phyloP scores from a whole-genome alignment of 257 asterid genomes.

The Capsicum pubescens region DNA sequence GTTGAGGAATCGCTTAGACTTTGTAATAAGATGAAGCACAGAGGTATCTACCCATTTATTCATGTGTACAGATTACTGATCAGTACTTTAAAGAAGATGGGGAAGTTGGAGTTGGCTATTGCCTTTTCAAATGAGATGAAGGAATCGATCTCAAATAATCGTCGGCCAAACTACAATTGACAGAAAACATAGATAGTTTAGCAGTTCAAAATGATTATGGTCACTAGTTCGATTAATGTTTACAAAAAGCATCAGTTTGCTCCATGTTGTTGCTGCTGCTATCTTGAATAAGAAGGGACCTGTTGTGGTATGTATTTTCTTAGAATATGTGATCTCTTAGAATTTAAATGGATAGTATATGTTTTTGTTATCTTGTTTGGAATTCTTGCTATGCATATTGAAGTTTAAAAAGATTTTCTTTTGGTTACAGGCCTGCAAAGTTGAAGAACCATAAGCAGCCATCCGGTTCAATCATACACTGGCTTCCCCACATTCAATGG shows the following conservation, averaged over 20 bases:
- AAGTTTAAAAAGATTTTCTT: background rate
- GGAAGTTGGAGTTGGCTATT: conserved; percentile 64
- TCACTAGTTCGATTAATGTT: background rate
- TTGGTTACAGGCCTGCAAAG: conserved; percentile 1
- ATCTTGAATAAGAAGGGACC: background rate
- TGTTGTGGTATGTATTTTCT: conserved; percentile 9
- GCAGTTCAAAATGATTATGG: background rate
- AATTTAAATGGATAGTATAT: conserved; percentile 4
- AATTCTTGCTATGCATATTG: background rate
- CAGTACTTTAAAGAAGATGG: conserved; percentile 67
- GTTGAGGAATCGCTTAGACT: conserved; percentile 64
- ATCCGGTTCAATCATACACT: background rate
- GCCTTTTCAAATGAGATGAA: conserved; percentile 69
- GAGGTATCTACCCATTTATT: conserved; percentile 60
- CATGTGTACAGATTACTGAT: conserved; percentile 73
- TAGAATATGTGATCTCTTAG: background rate
- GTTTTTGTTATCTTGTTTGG: background rate
- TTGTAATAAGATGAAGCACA: conserved; percentile 71
- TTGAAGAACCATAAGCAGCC: conserved; percentile 14
- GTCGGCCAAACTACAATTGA: conserved; percentile 51
- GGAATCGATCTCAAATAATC: conserved; percentile 37
- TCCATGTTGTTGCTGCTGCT: background rate
- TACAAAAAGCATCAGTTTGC: conserved; percentile 5
- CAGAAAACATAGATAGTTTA: conserved; percentile 41
- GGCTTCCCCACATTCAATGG: no score